Evolutionary conservation across 2,329 filamentous ascomycete genomes (phyloP).

Genomic region (Aspergillus nomiae): DNA sequence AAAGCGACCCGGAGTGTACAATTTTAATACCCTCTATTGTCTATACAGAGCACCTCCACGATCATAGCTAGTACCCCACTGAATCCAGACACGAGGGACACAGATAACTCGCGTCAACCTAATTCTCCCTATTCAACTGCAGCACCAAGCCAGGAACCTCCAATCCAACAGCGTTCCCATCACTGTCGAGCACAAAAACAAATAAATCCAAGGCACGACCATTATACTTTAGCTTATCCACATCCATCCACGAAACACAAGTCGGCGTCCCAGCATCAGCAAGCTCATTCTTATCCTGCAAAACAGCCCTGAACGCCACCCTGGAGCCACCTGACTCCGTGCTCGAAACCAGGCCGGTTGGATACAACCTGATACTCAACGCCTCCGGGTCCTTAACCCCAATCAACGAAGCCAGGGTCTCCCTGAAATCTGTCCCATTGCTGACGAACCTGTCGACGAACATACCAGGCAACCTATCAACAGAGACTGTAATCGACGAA

Average conservation of each 20-base stretch:
- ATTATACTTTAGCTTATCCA: constrained; percentile 24
- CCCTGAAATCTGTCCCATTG: constrained; percentile 4
- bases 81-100: rapidly evolving
- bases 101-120: background rate
- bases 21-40: rapidly evolving
- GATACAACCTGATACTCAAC: constrained; percentile 11
- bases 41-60: background rate
- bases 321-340: constrained; percentile 7
- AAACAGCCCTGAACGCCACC: constrained; percentile 20
- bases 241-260: constrained; percentile 30
- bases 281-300: constrained; percentile 26
- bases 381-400: background rate
- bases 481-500: background rate
- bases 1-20: too few relatives aligned
- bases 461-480: constrained; percentile 1
- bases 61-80: background rate
- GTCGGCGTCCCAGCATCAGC: constrained; percentile 27
- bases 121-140: background rate
- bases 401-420: background rate
- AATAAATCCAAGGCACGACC: constrained; percentile 27
- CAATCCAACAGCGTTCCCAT: constrained; percentile 22
- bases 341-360: constrained; percentile 7
- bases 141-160: constrained; percentile 13
- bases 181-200: constrained; percentile 24
- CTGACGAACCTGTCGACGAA: constrained; percentile 5